phyloP scores from a whole-genome alignment of 371 early-diverging fungal species.

The Mortierella sp. region DNA sequence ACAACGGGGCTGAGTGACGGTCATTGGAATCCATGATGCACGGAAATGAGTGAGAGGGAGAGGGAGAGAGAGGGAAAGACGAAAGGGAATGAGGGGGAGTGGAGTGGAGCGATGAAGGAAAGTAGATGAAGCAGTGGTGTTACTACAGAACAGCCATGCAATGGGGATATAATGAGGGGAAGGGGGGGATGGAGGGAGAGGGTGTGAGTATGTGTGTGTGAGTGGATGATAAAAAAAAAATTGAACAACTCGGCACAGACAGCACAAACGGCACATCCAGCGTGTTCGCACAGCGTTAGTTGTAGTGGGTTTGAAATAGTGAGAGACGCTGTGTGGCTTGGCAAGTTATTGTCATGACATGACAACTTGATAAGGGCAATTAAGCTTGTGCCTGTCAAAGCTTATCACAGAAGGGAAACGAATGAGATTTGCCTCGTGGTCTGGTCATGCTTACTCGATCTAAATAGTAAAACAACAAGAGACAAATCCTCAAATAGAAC shows the following conservation, averaged over 20 bases:
- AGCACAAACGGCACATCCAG: not conserved
- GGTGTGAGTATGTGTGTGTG: not conserved
- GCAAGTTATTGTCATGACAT: too few relatives aligned
- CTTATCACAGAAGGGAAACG: too few relatives aligned
- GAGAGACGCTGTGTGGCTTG: too few relatives aligned
- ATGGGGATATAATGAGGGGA: not conserved
- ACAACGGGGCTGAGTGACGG: slow-evolving; percentile 16
- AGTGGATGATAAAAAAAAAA: slow-evolving; percentile 3
- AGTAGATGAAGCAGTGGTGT: not conserved
- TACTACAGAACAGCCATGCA: slow-evolving; percentile 1
- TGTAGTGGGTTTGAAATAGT: too few relatives aligned
- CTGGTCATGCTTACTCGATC: not conserved
- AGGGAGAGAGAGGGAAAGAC: not conserved
- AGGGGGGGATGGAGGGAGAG: not conserved
- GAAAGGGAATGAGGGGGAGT: not conserved
- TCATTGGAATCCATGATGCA: slow-evolving; percentile 12
- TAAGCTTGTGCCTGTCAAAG: too few relatives aligned
- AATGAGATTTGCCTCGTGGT: not conserved
- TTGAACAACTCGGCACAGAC: not conserved
- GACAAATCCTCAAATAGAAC: too few relatives aligned
- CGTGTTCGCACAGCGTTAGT: too few relatives aligned
- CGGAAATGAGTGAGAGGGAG: not conserved
- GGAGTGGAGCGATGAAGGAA: not conserved
- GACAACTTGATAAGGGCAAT: too few relatives aligned
- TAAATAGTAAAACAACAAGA: not conserved